phyloP scores from a whole-genome alignment of 2,329 filamentous ascomycete species.

The Cordyceps farinosa region DNA sequence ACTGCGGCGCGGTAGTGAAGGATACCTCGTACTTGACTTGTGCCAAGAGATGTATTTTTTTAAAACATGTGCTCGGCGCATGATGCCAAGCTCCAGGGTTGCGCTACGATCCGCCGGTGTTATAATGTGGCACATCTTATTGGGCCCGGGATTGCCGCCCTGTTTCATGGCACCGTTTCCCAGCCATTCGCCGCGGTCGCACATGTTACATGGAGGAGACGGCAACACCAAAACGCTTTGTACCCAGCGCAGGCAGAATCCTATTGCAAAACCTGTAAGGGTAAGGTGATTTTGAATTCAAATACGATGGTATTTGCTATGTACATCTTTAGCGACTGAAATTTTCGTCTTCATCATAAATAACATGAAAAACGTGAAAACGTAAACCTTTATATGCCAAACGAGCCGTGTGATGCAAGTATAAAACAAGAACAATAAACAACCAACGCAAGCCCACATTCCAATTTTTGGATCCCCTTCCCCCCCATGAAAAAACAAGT shows the following conservation, averaged over 20 bases:
- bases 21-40: neutral
- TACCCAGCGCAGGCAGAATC: neutral
- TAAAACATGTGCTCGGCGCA: neutral
- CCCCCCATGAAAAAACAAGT: neutral
- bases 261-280: neutral
- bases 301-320: conserved; percentile 1
- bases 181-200: neutral
- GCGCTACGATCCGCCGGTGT: neutral
- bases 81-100: neutral
- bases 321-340: conserved; percentile 12
- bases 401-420: conserved; percentile 11
- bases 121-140: neutral
- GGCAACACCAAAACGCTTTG: neutral
- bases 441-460: neutral
- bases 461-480: neutral
- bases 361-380: neutral
- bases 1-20: neutral
- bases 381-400: conserved; percentile 15
- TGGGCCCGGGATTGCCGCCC: neutral
- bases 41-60: neutral
- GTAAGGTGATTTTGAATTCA: neutral
- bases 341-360: neutral
- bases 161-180: neutral
- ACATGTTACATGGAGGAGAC: too few species aligned
- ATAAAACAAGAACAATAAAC: neutral